A percentile compares a stretch with the other conserved stretches of the same genome.
These are phyloP conservation scores for Neonectria hederae DNA, from an alignment of 2,329 filamentous ascomycete genomes.

Conservation along the genomic window DNA sequence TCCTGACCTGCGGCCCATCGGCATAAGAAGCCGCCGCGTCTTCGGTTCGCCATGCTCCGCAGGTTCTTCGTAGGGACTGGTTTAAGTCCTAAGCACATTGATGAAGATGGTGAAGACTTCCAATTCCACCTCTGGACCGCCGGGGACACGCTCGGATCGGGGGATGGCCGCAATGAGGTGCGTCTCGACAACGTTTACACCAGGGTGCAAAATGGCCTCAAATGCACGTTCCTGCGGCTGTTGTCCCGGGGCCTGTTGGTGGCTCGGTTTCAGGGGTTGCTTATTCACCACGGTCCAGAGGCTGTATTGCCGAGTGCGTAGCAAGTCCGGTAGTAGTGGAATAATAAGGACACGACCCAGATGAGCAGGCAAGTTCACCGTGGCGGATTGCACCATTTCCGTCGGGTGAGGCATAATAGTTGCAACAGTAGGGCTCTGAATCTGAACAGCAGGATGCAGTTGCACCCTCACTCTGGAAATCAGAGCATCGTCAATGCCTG, in stretches of 20 bases:
- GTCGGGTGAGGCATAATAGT: conserved; percentile 72
- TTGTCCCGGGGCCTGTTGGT: conserved; percentile 63
- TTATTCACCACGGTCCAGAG: conserved; percentile 78
- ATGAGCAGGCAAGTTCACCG: conserved; percentile 72
- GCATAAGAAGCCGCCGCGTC: background rate
- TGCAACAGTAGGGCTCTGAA: conserved; percentile 69
- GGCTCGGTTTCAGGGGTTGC: conserved; percentile 62
- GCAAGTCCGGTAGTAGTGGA: conserved; percentile 69
- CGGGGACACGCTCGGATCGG: conserved; percentile 64
- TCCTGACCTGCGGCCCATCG: background rate
- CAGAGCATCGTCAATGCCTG: conserved; percentile 68
- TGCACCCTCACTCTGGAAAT: conserved; percentile 72
- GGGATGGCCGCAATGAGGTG: conserved; percentile 78
- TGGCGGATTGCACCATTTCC: conserved; percentile 76
- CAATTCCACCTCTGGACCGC: conserved; percentile 74
- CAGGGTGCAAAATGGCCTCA: conserved; percentile 75
- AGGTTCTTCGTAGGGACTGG: background rate
- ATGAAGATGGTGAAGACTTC: conserved; percentile 82
- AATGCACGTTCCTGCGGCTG: conserved; percentile 73
- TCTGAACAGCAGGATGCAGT: conserved; percentile 73
- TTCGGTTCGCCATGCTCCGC: conserved; percentile 16
- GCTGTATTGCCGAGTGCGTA: conserved; percentile 77
- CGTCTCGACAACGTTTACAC: conserved; percentile 81
- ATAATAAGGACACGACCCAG: conserved; percentile 78
- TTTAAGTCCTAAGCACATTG: conserved; percentile 68